phyloP scores from a whole-genome alignment of 495 filamentous ascomycete genomes.

The Pseudevernia furfuracea region DNA sequence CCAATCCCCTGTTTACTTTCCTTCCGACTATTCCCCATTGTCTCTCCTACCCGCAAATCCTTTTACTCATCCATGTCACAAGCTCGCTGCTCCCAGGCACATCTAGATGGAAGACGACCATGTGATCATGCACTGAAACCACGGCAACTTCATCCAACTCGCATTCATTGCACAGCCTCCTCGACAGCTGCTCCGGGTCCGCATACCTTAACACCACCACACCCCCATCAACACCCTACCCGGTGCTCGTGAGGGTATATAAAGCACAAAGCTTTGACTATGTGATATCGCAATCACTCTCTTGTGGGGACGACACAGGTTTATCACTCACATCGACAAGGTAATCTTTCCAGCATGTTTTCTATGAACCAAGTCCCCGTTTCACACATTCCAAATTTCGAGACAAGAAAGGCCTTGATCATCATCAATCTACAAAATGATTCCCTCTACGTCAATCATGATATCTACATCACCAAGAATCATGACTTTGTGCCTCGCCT shows the following conservation, averaged over 20 bases:
- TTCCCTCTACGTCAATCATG: constrained; percentile 64
- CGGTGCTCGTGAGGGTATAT: not conserved
- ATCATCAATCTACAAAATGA: constrained; percentile 89
- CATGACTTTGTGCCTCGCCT: constrained; percentile 61
- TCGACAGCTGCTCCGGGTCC: not conserved
- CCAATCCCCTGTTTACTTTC: not conserved
- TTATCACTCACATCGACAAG: not conserved
- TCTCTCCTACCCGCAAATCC: not conserved
- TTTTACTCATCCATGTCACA: not conserved
- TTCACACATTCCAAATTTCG: constrained; percentile 42
- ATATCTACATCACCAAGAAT: constrained; percentile 56
- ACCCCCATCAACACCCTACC: not conserved
- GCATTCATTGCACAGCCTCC: not conserved
- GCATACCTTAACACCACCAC: not conserved
- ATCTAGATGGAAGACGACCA: not conserved
- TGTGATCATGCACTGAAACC: not conserved
- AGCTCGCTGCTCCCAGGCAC: not conserved
- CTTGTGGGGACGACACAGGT: not conserved
- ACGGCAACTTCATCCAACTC: not conserved
- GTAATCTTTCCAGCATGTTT: constrained; percentile 19
- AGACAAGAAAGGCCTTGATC: constrained; percentile 76
- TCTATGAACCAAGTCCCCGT: constrained; percentile 15
- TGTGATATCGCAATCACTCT: not conserved
- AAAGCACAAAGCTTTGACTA: not conserved
- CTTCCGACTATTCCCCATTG: not conserved